Evolutionary conservation across 495 filamentous ascomycete species (phyloP).

Genomic region (Rostrohypoxylon terebratum): DNA sequence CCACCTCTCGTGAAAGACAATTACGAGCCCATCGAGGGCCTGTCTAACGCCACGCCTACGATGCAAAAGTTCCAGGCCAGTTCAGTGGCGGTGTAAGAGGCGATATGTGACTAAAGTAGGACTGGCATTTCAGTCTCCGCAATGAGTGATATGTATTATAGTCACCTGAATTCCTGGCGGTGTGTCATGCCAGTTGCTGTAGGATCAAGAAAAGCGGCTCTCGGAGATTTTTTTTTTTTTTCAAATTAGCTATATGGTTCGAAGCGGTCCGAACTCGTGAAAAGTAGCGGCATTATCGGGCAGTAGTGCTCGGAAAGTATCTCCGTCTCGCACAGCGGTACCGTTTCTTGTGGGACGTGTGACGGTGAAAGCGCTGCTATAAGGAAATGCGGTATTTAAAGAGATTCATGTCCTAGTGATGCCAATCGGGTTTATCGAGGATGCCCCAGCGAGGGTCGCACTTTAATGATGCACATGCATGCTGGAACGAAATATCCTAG

Average conservation of each 20-base stretch:
- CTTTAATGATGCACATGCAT: not conserved
- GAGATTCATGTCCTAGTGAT: not conserved
- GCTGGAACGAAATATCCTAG: not conserved
- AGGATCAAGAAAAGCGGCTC: slow-evolving; percentile 1
- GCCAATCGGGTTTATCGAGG: not conserved
- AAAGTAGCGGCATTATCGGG: not conserved
- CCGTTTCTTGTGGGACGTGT: not conserved
- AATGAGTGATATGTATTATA: slow-evolving; percentile 1
- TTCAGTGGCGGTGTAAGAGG: slow-evolving; percentile 1
- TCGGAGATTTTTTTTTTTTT: not conserved
- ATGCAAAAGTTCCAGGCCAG: not conserved
- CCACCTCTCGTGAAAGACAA: slow-evolving; percentile 33
- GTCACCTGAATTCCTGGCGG: slow-evolving; percentile 5
- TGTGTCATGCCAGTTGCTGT: not conserved
- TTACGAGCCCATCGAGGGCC: slow-evolving; percentile 24
- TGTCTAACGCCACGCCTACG: not conserved
- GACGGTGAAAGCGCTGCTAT: not conserved
- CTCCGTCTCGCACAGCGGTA: not conserved
- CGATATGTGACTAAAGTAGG: slow-evolving; percentile 1
- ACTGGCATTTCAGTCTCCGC: not conserved
- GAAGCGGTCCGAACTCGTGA: not conserved
- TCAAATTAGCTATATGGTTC: not conserved
- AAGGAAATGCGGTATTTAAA: not conserved
- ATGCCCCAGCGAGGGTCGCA: not conserved
- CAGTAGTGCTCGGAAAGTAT: not conserved